These are phyloP conservation scores for Hippophae gyantsensis DNA, from an alignment of 306 rosid genomes.

Conservation along the genomic window DNA sequence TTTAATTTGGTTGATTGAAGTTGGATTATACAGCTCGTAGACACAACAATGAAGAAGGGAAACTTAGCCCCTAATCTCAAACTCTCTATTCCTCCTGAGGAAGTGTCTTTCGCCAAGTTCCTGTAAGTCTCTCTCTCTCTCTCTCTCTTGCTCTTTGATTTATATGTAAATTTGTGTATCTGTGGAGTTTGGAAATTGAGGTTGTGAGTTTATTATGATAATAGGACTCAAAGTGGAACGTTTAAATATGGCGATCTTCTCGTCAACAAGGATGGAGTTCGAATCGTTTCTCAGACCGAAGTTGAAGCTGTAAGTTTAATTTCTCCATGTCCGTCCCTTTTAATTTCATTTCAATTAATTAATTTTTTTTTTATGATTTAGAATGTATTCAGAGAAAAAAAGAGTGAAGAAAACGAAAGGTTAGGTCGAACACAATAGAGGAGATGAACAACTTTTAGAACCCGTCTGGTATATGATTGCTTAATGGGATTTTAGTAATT, in stretches of 20 bases:
- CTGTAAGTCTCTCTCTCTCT: slow-evolving; percentile 34
- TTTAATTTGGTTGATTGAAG: no score
- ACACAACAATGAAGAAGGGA: slow-evolving; percentile 58
- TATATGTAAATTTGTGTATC: slow-evolving; percentile 10
- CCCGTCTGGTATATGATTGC: no score
- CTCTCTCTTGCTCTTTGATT: not conserved
- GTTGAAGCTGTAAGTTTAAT: slow-evolving; percentile 57
- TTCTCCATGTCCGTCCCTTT: no score
- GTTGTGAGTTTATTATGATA: slow-evolving; percentile 14
- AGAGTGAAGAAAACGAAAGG: no score
- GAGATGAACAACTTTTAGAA: no score
- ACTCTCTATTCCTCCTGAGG: slow-evolving; percentile 74
- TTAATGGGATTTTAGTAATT: no score
- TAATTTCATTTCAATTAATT: no score
- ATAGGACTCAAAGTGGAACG: slow-evolving; percentile 88
- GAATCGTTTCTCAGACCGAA: slow-evolving; percentile 67
- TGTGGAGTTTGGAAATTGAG: slow-evolving; percentile 13
- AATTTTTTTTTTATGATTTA: no score
- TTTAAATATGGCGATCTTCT: slow-evolving; percentile 94
- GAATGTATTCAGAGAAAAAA: no score
- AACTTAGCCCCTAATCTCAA: slow-evolving; percentile 45
- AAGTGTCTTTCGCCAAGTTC: slow-evolving; percentile 52
- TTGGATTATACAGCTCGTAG: not conserved
- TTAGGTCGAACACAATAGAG: no score
- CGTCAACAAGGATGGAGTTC: slow-evolving; percentile 85